phyloP scores from a whole-genome alignment of 208 protist genomes.

The Trichomonas gallinae region DNA sequence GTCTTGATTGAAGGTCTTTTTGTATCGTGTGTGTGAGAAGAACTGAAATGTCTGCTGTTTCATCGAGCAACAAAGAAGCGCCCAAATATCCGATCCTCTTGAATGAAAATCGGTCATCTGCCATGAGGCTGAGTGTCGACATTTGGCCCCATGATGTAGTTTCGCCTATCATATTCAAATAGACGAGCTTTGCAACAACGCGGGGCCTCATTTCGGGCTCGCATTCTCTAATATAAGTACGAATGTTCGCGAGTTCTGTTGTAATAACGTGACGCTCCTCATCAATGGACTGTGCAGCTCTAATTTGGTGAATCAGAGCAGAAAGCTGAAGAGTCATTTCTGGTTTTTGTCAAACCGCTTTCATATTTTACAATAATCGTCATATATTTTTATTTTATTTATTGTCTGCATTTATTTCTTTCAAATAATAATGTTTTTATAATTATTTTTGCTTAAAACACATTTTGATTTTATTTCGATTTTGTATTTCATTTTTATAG shows the following conservation, averaged over 20 bases:
- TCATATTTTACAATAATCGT: no score
- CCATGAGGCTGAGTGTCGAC: neutral
- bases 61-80: neutral
- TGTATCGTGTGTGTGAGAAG: neutral
- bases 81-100: constrained; percentile 25
- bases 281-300: neutral
- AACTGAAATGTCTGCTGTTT: neutral
- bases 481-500: no score
- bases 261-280: constrained; percentile 4
- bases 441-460: no score
- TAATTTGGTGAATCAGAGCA: neutral
- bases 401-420: no score
- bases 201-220: neutral
- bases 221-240: constrained; percentile 1
- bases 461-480: no score
- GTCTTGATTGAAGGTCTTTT: constrained; percentile 12
- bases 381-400: no score
- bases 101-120: neutral
- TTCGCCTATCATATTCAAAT: constrained; percentile 22
- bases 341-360: neutral
- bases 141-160: constrained; percentile 11
- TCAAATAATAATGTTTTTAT: no score
- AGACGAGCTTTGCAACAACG: neutral
- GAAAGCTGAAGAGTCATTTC: constrained; percentile 11
- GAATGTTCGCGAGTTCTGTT: neutral